These are phyloP conservation scores for Hirsutella rhossiliensis DNA, from an alignment of 2,329 filamentous ascomycete genomes.

Conservation along the genomic window DNA sequence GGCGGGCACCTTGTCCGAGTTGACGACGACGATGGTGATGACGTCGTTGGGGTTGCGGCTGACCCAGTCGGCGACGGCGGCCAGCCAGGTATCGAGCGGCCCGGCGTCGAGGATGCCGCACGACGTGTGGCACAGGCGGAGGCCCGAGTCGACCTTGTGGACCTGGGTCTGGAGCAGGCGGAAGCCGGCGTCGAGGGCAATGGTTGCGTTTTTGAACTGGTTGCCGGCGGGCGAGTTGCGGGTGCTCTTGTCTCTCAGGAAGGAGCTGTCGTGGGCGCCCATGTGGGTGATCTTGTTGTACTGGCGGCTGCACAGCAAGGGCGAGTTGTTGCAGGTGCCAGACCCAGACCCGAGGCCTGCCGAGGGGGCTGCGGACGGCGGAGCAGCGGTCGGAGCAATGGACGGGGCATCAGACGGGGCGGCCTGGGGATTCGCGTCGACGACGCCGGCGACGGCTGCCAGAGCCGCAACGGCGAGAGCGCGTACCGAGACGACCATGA, in stretches of 20 bases:
- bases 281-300: conserved; percentile 72
- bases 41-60: conserved; percentile 60
- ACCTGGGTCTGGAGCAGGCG: conserved; percentile 62
- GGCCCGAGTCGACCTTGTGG: conserved; percentile 45
- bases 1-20: conserved; percentile 47
- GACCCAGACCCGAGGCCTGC: conserved; percentile 3
- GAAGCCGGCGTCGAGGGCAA: conserved; percentile 58
- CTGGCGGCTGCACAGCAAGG: conserved; percentile 53
- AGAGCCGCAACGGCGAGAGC: conserved; percentile 9
- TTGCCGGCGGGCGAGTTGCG: conserved; percentile 54
- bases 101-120: conserved; percentile 61
- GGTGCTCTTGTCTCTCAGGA: conserved; percentile 52
- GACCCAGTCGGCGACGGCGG: conserved; percentile 55
- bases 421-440: conserved; percentile 12
- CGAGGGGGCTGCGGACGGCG: neutral
- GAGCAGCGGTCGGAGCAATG: neutral
- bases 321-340: conserved; percentile 69
- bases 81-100: conserved; percentile 50
- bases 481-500: conserved; percentile 12
- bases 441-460: conserved; percentile 9
- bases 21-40: conserved; percentile 62
- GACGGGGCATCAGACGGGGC: neutral
- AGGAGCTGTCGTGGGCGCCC: conserved; percentile 64
- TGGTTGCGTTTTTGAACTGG: conserved; percentile 62
- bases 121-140: conserved; percentile 58